A percentile compares a stretch with the other conserved stretches of the same genome.
Evolutionary conservation across 2,329 filamentous ascomycete species (phyloP).

Genomic region (Pseudogymnoascus sp.): DNA sequence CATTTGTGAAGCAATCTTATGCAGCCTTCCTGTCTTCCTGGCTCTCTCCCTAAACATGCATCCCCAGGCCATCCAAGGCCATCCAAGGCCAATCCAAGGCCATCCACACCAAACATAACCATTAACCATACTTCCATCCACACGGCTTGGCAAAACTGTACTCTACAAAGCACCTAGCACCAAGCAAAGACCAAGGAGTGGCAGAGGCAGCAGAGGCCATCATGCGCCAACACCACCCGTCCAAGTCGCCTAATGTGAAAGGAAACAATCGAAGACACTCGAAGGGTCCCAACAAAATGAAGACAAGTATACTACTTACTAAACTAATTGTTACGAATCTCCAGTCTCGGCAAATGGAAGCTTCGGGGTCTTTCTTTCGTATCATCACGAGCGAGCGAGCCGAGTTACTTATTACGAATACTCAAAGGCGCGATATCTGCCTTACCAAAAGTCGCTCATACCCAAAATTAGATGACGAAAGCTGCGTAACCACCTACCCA

Average conservation of each 20-base stretch:
- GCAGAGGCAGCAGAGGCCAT: background rate
- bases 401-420: background rate
- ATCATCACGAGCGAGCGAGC: background rate
- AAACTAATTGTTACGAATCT: background rate
- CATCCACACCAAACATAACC: background rate
- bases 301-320: background rate
- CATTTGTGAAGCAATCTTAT: background rate
- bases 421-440: background rate
- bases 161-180: background rate
- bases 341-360: background rate
- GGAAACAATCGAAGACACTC: background rate
- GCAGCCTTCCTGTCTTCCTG: background rate
- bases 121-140: background rate
- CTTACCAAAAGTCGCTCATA: background rate
- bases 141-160: background rate
- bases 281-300: background rate
- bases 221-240: background rate
- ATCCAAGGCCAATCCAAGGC: background rate
- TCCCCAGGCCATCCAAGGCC: no score
- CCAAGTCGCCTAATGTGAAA: background rate
- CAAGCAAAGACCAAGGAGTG: background rate
- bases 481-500: background rate
- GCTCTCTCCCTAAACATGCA: background rate
- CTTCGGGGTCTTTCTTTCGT: background rate
- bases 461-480: slow-evolving; percentile 4